Evolutionary conservation across 805 yeast species (phyloP).

Genomic region (Ogataea glucozyma): DNA sequence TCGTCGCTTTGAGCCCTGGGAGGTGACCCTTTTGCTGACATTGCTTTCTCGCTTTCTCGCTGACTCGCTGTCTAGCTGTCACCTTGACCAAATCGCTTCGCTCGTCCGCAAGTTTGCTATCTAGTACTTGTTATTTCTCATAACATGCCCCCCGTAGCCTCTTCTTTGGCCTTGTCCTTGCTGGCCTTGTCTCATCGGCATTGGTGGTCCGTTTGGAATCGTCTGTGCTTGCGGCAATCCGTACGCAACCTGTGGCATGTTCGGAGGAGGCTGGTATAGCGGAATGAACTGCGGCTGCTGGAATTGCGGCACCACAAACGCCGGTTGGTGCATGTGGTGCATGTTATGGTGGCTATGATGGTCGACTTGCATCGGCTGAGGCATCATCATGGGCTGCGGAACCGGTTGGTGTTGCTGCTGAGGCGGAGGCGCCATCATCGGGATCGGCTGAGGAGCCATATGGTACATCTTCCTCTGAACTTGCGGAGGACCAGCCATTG

Average conservation of each 20-base stretch:
- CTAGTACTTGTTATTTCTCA: no score
- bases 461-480: conserved; percentile 21
- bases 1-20: no score
- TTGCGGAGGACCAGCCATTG: conserved; percentile 24
- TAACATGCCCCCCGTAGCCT: no score
- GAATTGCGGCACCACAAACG: conserved; percentile 24
- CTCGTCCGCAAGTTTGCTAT: no score
- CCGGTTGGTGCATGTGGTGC: conserved; percentile 20
- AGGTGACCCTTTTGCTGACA: no score
- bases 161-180: conserved; percentile 16
- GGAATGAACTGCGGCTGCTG: conserved; percentile 24
- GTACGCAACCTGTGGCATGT: conserved; percentile 21
- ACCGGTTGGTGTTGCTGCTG: conserved; percentile 20
- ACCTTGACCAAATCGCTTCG: no score
- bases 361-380: conserved; percentile 24
- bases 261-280: conserved; percentile 21
- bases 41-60: no score
- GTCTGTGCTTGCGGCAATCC: conserved; percentile 18
- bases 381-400: conserved; percentile 24
- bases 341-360: conserved; percentile 15
- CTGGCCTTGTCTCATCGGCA: conserved; percentile 20
- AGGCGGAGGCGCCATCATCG: conserved; percentile 25
- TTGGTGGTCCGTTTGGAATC: conserved; percentile 13
- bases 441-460: conserved; percentile 26
- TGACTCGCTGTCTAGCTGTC: no score